Evolutionary conservation across 1,284 basidiomycete genomes (phyloP).

Genomic region (Pseudozyma hubeiensis): DNA sequence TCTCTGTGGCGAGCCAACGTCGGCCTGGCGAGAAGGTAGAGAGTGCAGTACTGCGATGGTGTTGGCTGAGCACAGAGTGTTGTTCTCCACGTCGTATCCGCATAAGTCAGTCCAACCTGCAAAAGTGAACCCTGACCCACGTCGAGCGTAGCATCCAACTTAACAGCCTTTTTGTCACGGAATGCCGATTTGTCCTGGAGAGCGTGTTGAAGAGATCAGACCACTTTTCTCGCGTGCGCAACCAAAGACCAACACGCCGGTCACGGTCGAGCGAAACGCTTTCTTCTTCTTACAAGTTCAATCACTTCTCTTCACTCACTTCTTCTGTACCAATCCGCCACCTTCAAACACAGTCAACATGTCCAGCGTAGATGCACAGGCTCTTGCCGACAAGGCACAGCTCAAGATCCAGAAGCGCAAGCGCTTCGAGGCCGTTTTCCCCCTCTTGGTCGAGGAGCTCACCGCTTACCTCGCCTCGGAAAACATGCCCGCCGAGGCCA

Average conservation of each 20-base stretch:
- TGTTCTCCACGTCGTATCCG: no score
- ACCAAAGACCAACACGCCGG: constrained; percentile 20
- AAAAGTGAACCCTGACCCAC: no score
- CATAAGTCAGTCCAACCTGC: no score
- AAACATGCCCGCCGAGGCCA: constrained; percentile 80
- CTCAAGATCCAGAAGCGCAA: constrained; percentile 68
- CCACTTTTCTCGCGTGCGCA: constrained; percentile 18
- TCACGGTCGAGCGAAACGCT: neutral
- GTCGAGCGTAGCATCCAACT: no score
- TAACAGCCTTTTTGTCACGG: no score
- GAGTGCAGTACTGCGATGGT: no score
- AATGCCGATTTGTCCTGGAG: neutral
- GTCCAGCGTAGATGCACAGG: constrained; percentile 34
- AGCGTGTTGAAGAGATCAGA: constrained; percentile 20
- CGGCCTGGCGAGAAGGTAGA: no score
- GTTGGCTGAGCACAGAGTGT: no score
- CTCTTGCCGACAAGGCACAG: constrained; percentile 52
- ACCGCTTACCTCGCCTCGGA: constrained; percentile 75
- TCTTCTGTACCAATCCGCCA: neutral
- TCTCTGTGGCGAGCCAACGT: no score
- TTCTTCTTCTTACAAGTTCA: constrained; percentile 7
- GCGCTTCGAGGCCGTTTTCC: constrained; percentile 73
- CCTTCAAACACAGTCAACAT: constrained; percentile 7
- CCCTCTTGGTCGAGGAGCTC: constrained; percentile 73
- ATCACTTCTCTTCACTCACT: neutral